phyloP scores from a whole-genome alignment of 108 stramenopile species.

The Fragilaria crotonensis region DNA sequence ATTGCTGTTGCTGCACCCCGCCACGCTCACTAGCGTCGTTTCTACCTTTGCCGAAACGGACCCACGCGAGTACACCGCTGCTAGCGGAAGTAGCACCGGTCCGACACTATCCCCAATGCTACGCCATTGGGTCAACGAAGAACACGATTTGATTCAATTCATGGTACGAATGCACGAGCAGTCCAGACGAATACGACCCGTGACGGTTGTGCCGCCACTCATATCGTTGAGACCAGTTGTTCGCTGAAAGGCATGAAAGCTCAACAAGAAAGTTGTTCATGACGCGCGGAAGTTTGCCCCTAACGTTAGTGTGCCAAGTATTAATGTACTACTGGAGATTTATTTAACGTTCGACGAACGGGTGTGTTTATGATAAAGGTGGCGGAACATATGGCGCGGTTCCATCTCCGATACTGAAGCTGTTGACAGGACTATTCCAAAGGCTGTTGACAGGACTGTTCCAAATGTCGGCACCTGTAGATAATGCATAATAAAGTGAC shows the following conservation, averaged over 20 bases:
- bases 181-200: not conserved
- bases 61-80: not conserved
- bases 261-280: too few species aligned
- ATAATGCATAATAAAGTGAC: too few species aligned
- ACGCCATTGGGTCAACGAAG: not conserved
- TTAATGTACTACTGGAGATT: too few species aligned
- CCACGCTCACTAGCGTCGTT: not conserved
- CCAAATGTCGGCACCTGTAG: too few species aligned
- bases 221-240: not conserved
- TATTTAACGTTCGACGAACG: too few species aligned
- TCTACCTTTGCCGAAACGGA: not conserved
- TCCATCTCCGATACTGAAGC: not conserved
- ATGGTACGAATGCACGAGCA: not conserved
- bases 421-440: constrained; percentile 1
- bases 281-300: too few species aligned
- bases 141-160: not conserved
- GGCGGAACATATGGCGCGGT: not conserved
- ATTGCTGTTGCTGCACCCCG: not conserved
- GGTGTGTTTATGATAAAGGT: too few species aligned
- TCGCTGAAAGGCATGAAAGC: not conserved
- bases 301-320: too few species aligned
- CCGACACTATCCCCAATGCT: not conserved
- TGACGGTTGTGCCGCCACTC: not conserved
- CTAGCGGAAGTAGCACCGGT: too few species aligned
- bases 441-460: too few species aligned